Evolutionary conservation across 192 early-diverging fungal genomes (phyloP), one percentile per base, ranked within the genome.

Genomic region (Allomyces arbusculus): DNA sequence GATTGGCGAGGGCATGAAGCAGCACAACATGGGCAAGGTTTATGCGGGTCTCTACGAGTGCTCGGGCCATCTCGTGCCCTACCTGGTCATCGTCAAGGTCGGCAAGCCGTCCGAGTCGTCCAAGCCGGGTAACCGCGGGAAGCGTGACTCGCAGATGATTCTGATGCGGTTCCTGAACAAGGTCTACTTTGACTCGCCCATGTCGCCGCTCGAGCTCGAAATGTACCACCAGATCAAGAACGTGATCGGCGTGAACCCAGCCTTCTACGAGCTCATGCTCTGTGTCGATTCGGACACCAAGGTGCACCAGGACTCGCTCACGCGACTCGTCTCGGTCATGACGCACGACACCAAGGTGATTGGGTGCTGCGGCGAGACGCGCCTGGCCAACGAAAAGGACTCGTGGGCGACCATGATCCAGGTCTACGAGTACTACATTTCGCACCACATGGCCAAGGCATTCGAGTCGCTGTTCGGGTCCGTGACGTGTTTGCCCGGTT

Each of bases 391-490:
- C 72, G 91, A 95, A 76, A 87, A 88, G 72, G 81, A 83, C 25
- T 88, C 87, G 28, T 94, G 88, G 89, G 89, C 88, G 26, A 92
- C 92, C 22, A 94, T 94, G 92, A 95, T 95, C 71, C 94, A 95
- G 69, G 92, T 97, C 20, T 91, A 90, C 74, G 89, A 92, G 79
- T 92, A 92, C 77, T 92, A 86, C 66, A 89, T 89, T 68, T 88
- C 85, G 23, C 93, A 95, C 78, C 89, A 95, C 73, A 78, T 95
- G 69, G 82, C 91, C 62, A 95, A 95, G 75, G 87, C 87, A 3
- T 89, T 89, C 45, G 87, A 88, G 73, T 88, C 87, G 19, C 74
- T 87, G 62, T 88, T 89, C 75, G 87, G 87, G 12, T 83, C 84
- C 1, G 88, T 90, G 24, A 90, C 88, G 0, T 90, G 88, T 74